Conservation (phyloP, 306 rosid species). For the Vicia faba region DNA sequence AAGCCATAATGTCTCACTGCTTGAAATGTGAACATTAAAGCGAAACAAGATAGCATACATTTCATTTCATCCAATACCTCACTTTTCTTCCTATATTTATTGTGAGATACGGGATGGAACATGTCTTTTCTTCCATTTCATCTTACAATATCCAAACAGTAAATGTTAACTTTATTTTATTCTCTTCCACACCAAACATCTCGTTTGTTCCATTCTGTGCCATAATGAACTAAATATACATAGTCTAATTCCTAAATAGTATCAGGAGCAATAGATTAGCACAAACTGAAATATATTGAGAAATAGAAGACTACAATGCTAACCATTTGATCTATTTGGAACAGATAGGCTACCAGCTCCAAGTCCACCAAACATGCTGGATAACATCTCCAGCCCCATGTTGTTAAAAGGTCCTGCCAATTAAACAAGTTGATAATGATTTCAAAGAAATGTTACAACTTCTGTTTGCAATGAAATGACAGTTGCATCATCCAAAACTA, state of each 20-base stretch:
- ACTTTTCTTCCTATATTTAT: not conserved
- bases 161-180: not conserved
- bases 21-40: not conserved
- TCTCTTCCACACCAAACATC: not conserved
- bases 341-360: slow-evolving; percentile 77
- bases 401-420: slow-evolving; percentile 59
- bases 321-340: slow-evolving; percentile 79
- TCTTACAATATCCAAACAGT: not conserved
- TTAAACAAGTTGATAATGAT: slow-evolving; percentile 15
- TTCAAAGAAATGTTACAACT: slow-evolving; percentile 2
- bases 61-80: slow-evolving; percentile 8
- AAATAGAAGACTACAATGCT: slow-evolving; percentile 24
- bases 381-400: slow-evolving; percentile 68
- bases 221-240: slow-evolving; percentile 1
- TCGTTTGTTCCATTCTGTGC: not conserved
- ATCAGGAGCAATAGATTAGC: not conserved
- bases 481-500: slow-evolving; percentile 21
- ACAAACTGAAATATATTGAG: slow-evolving; percentile 6
- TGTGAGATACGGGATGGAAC: not conserved
- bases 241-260: not conserved
- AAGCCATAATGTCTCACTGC: not conserved
- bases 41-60: not conserved
- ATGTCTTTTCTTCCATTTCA: not conserved
- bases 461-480: slow-evolving; percentile 21
- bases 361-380: slow-evolving; percentile 89